Evolutionary conservation across 1,284 basidiomycete genomes (phyloP), one percentile per base, ranked within the genome.

Genomic region (Porogramme epimiltina): DNA sequence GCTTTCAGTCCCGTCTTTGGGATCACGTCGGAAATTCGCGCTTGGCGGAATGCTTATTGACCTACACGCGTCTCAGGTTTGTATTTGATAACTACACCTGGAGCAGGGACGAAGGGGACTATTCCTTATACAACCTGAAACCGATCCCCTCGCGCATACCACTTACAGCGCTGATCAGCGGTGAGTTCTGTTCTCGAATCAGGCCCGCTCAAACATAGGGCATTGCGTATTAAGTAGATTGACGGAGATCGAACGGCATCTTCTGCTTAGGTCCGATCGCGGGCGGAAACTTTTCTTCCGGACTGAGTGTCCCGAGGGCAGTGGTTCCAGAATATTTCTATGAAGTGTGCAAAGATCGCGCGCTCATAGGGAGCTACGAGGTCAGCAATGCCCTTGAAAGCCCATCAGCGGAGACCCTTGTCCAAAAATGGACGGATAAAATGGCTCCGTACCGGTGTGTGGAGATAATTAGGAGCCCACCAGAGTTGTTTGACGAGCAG

Each of bases 21-120:
- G n/a, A n/a, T n/a, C n/a, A n/a, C n/a, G n/a, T n/a, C n/a, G 49
- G 20, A 33, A 34, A n/a, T n/a, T n/a, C n/a, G n/a, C n/a, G n/a
- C n/a, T n/a, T n/a, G 18, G 19, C 44, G 11, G 24, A 19, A 18
- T 8, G 15, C 24, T 39, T 33, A 37, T 26, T n/a, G 4, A 42
- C 28, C n/a, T n/a, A 26, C 38, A 24, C 31, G 15, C 23, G 11
- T 40, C 22, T 15, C 47, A 73, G 73, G 4, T 74, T 66, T 34
- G 74, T 75, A 5, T 74, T 74, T 45, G 68, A 72, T 51, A 70
- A 75, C 53, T 74, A 70, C 47, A 55, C 64, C n/a, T 73, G 71
- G 71, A 68, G 63, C 23, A 42, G 46, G 15, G 54, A 64, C 31
- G 64, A 66, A 5, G 58, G 62, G 2, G 53, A 54, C 24, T 73